These are phyloP conservation scores for Cercospora zeina DNA, from an alignment of 2,329 filamentous ascomycete species.

Conservation along the genomic window DNA sequence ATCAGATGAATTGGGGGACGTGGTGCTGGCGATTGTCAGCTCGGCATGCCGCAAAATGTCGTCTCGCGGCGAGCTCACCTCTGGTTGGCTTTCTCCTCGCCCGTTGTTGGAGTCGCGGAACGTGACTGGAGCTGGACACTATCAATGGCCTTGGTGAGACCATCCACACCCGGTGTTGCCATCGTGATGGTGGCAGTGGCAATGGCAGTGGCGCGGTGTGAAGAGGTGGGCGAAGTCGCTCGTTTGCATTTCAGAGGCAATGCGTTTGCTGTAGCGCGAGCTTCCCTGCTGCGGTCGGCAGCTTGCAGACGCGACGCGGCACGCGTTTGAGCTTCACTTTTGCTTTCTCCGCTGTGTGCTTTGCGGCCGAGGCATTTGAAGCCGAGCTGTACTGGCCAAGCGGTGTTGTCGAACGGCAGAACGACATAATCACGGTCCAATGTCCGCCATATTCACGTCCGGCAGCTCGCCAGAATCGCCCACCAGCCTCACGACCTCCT, in stretches of 20 bases:
- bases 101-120: neutral
- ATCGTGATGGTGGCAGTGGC: neutral
- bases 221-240: neutral
- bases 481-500: constrained; percentile 35
- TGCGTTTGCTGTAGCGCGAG: neutral
- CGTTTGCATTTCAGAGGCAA: neutral
- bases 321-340: too few relatives aligned
- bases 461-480: constrained; percentile 29
- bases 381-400: neutral
- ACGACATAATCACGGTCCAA: constrained; percentile 22
- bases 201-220: neutral
- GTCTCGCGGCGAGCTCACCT: neutral
- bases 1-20: neutral
- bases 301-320: neutral
- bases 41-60: neutral
- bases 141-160: neutral
- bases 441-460: constrained; percentile 26
- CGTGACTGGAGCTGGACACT: neutral
- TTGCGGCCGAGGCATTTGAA: neutral
- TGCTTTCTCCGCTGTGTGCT: too few relatives aligned
- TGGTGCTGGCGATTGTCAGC: neutral
- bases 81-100: neutral
- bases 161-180: neutral
- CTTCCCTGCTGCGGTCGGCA: neutral
- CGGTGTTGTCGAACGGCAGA: neutral